Base-by-base conservation (phyloP, 2,329 filamentous ascomycete genomes). In the Xylaria multiplex region DNA sequence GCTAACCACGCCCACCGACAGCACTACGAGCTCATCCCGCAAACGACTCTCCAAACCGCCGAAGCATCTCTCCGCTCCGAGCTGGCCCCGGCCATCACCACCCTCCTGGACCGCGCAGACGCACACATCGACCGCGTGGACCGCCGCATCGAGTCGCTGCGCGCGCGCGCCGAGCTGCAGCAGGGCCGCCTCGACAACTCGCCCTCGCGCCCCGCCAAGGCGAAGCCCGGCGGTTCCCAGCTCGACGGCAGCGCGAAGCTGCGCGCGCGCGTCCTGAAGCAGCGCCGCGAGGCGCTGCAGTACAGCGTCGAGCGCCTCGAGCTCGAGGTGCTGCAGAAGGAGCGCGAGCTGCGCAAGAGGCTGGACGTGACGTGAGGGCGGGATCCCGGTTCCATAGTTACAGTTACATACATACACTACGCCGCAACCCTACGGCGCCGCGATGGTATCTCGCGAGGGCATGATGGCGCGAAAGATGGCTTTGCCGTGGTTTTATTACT, bases 11-110 rank as follows among this genome's bases (percentile, higher is more conserved):
- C 22, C 6, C 16, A 16, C 7, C 7, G 52, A 66, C 68, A 96
- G 90, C 94, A 97, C 81, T 97, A 97, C 80, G 94, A 97, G 78
- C 89, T 97, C 48, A 92, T 97, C 72, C 92, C 93, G 16, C 93
- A 97, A 77, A 88, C 91, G 13, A 92, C 92, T 58, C 88, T 97
- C 50, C 89, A 90, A 67, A 86, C 90, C 69, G 94, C 94, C 37
- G 94, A 97, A 79, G 85, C 92, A 71, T 90, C 93, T 4, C 88
- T 97, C 19, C 90, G 93, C 73, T 91, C 93, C 74, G 93, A 97
- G 77, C 96, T 97, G 72, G 90, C 91, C n/a, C 94, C 94, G 8
- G 93, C 93, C 78, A 91, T 97, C 69, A 84, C 90, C 35, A 87
- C 89, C 64, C 87, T 97, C 2, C 88, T 97, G 58, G 86, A 89